phyloP scores from a whole-genome alignment of 371 early-diverging fungal species.

The Phascolomyces articulosus region DNA sequence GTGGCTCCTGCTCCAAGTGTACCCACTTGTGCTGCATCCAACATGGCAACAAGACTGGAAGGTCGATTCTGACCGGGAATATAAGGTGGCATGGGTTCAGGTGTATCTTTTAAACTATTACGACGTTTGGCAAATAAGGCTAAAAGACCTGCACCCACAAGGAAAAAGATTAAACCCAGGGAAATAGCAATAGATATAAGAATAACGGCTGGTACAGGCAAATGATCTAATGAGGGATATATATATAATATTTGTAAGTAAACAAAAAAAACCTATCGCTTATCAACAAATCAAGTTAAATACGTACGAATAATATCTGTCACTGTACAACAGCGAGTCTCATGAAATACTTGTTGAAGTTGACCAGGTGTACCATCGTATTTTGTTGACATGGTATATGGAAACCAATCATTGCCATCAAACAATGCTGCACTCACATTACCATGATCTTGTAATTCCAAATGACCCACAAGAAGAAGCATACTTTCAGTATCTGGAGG shows the following conservation, averaged over 20 bases:
- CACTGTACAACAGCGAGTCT: slow-evolving; percentile 26
- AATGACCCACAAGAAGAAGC: slow-evolving; percentile 57
- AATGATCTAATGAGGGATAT: slow-evolving; percentile 26
- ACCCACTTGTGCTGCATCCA: slow-evolving; percentile 30
- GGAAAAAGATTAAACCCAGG: slow-evolving; percentile 64
- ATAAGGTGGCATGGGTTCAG: slow-evolving; percentile 40
- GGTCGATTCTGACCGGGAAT: slow-evolving; percentile 19
- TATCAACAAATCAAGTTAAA: too few relatives aligned
- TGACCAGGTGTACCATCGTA: slow-evolving; percentile 30
- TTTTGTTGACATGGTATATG: slow-evolving; percentile 55
- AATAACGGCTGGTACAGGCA: slow-evolving; percentile 69
- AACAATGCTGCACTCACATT: slow-evolving; percentile 66
- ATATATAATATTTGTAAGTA: too few relatives aligned
- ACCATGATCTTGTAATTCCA: slow-evolving; percentile 41
- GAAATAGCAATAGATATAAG: slow-evolving; percentile 77
- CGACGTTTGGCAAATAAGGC: slow-evolving; percentile 32
- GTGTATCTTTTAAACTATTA: slow-evolving; percentile 20
- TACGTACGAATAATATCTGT: slow-evolving; percentile 30
- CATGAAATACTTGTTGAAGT: slow-evolving; percentile 29
- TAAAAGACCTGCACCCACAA: slow-evolving; percentile 51
- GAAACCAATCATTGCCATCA: slow-evolving; percentile 66
- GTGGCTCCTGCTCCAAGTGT: slow-evolving; percentile 25
- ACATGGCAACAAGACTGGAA: slow-evolving; percentile 29
- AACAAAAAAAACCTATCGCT: too few relatives aligned
- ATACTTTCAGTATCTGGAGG: slow-evolving; percentile 32